These are phyloP conservation scores for Cyberlindnera mrakii DNA, from an alignment of 805 yeast genomes.

Conservation along the genomic window DNA sequence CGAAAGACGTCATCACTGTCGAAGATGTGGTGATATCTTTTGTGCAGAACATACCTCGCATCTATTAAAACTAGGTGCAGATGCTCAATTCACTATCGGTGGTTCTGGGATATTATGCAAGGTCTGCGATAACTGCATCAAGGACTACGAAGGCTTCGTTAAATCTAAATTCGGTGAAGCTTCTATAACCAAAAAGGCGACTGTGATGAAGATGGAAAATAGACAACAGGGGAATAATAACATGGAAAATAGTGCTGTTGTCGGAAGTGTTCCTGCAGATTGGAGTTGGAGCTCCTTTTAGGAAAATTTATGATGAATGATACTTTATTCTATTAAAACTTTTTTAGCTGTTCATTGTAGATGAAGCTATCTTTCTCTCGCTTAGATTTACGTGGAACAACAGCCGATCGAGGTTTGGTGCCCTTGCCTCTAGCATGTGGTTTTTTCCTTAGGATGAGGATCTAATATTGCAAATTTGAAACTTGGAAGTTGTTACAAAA, in stretches of 20 bases:
- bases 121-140: conserved; percentile 64
- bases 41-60: conserved; percentile 65
- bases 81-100: conserved; percentile 62
- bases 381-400: no score
- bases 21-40: conserved; percentile 78
- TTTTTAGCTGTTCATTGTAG: no score
- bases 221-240: neutral
- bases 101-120: conserved; percentile 61
- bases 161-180: conserved; percentile 21
- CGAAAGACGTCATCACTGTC: conserved; percentile 78
- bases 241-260: conserved; percentile 25
- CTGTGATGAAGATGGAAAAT: neutral
- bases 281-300: conserved; percentile 78
- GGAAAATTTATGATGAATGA: neutral
- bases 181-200: conserved; percentile 1
- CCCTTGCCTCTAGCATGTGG: no score
- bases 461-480: no score
- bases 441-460: no score
- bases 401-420: no score
- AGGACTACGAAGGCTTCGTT: conserved; percentile 50
- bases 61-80: conserved; percentile 45
- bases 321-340: no score
- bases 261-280: conserved; percentile 59
- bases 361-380: no score
- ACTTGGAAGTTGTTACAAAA: no score